Percentiles rank a stretch among this genome's conserved stretches.
Evolutionary conservation across 1,284 basidiomycete genomes (phyloP).

Genomic region (Trichosporon ovoides): DNA sequence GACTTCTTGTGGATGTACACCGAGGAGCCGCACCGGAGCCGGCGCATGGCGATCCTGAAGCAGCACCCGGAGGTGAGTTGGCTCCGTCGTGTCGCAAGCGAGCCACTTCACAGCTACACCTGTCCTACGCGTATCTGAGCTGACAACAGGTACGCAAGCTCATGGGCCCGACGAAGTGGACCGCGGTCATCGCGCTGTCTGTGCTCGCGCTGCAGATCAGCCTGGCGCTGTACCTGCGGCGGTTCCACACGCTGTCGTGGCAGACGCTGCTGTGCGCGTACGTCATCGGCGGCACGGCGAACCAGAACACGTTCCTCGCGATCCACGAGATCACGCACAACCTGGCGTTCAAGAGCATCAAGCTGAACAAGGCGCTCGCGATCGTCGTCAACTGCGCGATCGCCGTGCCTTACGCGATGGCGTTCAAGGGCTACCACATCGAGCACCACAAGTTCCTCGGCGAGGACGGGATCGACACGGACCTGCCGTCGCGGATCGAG

Average conservation of each 20-base stretch:
- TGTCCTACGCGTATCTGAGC: constrained; percentile 4
- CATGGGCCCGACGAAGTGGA: constrained; percentile 89
- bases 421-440: constrained; percentile 96
- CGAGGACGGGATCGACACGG: constrained; percentile 86
- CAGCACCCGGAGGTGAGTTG: constrained; percentile 77
- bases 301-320: constrained; percentile 95
- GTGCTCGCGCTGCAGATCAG: constrained; percentile 75
- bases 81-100: too few relatives aligned
- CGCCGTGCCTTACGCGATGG: constrained; percentile 88
- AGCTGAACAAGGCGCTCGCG: constrained; percentile 78
- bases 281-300: constrained; percentile 83
- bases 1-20: constrained; percentile 95
- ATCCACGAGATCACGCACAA: constrained; percentile 99
- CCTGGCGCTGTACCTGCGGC: constrained; percentile 61
- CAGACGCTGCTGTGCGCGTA: constrained; percentile 76
- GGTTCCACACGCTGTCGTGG: constrained; percentile 63
- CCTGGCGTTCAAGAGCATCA: constrained; percentile 79
- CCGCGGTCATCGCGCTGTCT: constrained; percentile 75
- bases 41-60: constrained; percentile 84
- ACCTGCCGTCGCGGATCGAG: constrained; percentile 82
- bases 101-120: too few relatives aligned
- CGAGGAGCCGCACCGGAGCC: constrained; percentile 88
- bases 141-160: constrained; percentile 70
- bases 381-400: constrained; percentile 90
- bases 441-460: constrained; percentile 89